Evolutionary conservation across 2,329 filamentous ascomycete genomes (phyloP).

Genomic region (Scedosporium dehoogii): DNA sequence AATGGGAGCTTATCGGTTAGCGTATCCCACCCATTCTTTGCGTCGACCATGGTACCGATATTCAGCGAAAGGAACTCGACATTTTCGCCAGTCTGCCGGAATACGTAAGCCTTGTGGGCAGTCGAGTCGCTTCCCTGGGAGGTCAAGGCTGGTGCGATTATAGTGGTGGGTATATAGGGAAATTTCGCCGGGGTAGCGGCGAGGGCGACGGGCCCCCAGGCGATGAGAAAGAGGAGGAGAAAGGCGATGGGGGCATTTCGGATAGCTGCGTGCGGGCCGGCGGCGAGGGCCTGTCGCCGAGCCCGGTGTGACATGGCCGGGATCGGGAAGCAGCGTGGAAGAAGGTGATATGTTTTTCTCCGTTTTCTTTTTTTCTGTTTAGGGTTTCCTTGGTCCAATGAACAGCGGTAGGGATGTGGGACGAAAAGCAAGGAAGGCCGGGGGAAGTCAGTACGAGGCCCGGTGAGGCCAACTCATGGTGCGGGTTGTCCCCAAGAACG

Average conservation of each 20-base stretch:
- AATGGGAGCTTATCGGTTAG: constrained; percentile 55
- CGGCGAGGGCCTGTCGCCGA: neutral
- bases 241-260: neutral
- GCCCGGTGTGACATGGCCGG: constrained; percentile 1
- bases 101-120: constrained; percentile 55
- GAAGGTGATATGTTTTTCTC: neutral
- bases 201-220: neutral
- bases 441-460: neutral
- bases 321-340: neutral
- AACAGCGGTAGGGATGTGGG: neutral
- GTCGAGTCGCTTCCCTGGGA: constrained; percentile 30
- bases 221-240: neutral
- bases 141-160: constrained; percentile 46
- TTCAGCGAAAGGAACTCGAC: constrained; percentile 55
- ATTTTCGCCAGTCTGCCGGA: constrained; percentile 41
- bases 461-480: neutral
- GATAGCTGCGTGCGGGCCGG: neutral
- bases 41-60: constrained; percentile 34
- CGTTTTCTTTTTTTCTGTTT: neutral
- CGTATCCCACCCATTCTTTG: constrained; percentile 27
- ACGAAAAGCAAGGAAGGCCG: neutral
- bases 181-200: constrained; percentile 32
- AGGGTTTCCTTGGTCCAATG: neutral
- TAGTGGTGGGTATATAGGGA: constrained; percentile 69
- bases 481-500: neutral